phyloP scores from a whole-genome alignment of 2,329 filamentous ascomycete genomes.

The Talaromyces sp. region DNA sequence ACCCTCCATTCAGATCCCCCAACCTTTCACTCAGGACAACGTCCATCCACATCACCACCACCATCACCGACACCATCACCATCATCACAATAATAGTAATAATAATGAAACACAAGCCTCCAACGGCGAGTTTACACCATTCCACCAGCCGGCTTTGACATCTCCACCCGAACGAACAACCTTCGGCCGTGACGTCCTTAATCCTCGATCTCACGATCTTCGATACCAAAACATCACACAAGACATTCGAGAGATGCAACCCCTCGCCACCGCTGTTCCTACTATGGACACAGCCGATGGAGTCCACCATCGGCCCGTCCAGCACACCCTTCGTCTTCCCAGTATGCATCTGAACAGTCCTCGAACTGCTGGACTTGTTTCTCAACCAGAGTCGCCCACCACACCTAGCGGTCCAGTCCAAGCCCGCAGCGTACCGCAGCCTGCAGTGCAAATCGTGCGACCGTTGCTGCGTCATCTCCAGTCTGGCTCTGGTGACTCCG shows the following conservation, averaged over 20 bases:
- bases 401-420: conserved; percentile 70
- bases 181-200: conserved; percentile 54
- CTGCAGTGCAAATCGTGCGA: conserved; percentile 61
- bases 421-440: conserved; percentile 51
- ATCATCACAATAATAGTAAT: conserved; percentile 14
- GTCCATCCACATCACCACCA: conserved; percentile 45
- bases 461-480: conserved; percentile 87
- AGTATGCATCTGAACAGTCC: conserved; percentile 57
- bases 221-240: conserved; percentile 44
- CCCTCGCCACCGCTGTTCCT: conserved; percentile 63
- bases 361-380: conserved; percentile 59
- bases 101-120: conserved; percentile 8
- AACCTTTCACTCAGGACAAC: conserved; percentile 49
- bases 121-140: conserved; percentile 54
- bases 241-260: conserved; percentile 58
- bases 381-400: conserved; percentile 89
- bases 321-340: conserved; percentile 75
- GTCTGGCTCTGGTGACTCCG: conserved; percentile 78
- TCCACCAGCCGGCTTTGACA: conserved; percentile 59
- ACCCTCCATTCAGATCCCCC: conserved; percentile 75
- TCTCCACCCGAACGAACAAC: conserved; percentile 69
- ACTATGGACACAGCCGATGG: conserved; percentile 66
- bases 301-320: conserved; percentile 71
- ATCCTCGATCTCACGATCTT: conserved; percentile 45
- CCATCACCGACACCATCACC: conserved; percentile 14